Percentiles rank a stretch among this genome's conserved stretches.
Evolutionary conservation across 148 eudicot species (phyloP).

Genomic region (Euryodendron excelsum): DNA sequence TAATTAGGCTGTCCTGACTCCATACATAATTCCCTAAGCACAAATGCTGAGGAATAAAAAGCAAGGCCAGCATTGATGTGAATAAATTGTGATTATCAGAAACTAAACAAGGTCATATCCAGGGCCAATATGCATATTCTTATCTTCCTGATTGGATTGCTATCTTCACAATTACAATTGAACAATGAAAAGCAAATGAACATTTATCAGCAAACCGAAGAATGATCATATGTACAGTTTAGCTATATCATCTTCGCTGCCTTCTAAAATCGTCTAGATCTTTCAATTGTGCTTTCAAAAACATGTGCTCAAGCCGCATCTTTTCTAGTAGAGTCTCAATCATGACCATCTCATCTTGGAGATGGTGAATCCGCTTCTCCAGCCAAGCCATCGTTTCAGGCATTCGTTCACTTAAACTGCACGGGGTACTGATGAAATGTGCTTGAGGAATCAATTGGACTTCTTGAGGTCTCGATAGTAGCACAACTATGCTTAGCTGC

Average conservation of each 20-base stretch:
- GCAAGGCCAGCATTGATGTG: not conserved
- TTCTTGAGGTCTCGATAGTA: conserved; percentile 71
- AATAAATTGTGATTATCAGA: not conserved
- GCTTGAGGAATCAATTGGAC: conserved; percentile 56
- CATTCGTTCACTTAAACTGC: conserved; percentile 33
- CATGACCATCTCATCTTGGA: conserved; percentile 78
- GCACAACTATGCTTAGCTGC: conserved; percentile 85
- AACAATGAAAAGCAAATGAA: not conserved
- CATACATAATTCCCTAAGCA: too few species aligned
- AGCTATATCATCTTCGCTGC: conserved; percentile 21
- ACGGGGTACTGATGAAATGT: conserved; percentile 23
- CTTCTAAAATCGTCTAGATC: conserved; percentile 47
- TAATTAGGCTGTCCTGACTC: too few species aligned
- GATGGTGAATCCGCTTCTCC: conserved; percentile 65
- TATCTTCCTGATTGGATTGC: not conserved
- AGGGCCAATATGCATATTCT: not conserved
- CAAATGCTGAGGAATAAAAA: too few species aligned
- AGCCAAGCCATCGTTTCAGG: conserved; percentile 54
- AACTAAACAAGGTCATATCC: not conserved
- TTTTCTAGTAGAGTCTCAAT: conserved; percentile 71
- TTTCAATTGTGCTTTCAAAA: conserved; percentile 51
- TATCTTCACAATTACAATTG: not conserved
- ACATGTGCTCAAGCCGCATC: conserved; percentile 61
- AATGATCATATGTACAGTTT: conserved; percentile 5
- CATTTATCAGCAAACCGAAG: not conserved